Evolutionary conservation across 768 basidiomycete genomes (phyloP).

Genomic region (Leccinum ochraceum): DNA sequence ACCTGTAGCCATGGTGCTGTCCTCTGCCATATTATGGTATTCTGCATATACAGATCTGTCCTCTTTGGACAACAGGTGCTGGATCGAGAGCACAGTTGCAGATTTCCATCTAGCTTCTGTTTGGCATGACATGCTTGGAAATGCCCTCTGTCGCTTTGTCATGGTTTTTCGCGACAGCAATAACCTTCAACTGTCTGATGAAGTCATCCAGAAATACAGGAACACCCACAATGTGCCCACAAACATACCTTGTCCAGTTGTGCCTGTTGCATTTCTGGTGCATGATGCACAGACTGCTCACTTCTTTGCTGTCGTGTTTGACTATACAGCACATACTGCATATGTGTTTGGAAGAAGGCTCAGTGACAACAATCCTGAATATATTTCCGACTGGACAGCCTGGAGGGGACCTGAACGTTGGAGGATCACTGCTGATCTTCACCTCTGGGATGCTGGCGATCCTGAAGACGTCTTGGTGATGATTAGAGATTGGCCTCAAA

Average conservation of each 20-base stretch:
- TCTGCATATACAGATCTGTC: background rate
- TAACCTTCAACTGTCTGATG: background rate
- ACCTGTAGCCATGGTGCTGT: constrained; percentile 1
- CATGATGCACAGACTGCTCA: background rate
- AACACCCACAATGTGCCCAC: background rate
- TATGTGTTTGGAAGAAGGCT: background rate
- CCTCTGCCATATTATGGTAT: background rate
- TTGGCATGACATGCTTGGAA: background rate
- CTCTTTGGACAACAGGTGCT: background rate
- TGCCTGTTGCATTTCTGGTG: background rate
- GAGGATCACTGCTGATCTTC: background rate
- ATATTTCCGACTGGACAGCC: background rate
- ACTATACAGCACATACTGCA: background rate
- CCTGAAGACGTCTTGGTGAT: background rate
- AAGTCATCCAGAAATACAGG: background rate
- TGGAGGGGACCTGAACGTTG: constrained; percentile 7
- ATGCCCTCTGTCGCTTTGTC: background rate
- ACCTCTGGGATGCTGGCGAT: background rate
- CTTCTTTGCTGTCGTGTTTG: constrained; percentile 1
- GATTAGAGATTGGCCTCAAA: constrained; percentile 1
- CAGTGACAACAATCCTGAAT: background rate
- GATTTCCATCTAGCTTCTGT: constrained; percentile 7
- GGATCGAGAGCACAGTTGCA: constrained; percentile 2
- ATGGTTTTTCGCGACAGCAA: background rate
- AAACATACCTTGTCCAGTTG: background rate